Conservation (phyloP, 345 rosid species). For the Sonneratia alba region DNA sequence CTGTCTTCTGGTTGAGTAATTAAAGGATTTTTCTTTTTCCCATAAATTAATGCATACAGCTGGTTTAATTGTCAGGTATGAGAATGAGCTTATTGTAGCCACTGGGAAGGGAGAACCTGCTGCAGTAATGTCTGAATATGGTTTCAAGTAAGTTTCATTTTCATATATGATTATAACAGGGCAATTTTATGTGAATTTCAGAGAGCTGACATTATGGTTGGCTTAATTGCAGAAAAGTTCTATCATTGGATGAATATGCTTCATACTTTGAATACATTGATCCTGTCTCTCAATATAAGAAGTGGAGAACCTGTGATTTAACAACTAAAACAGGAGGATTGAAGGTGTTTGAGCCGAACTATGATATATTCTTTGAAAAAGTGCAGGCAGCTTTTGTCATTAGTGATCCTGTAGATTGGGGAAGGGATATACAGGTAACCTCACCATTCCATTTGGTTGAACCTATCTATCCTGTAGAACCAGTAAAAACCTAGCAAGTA, state of each 20-base stretch:
- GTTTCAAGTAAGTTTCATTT: conserved; percentile 46
- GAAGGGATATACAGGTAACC: conserved; percentile 84
- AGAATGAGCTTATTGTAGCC: conserved; percentile 66
- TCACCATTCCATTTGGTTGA: not conserved
- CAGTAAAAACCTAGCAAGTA: not conserved
- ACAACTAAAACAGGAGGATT: conserved; percentile 9
- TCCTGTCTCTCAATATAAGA: conserved; percentile 64
- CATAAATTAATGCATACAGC: not conserved
- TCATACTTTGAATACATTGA: conserved; percentile 64
- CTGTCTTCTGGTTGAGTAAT: not conserved
- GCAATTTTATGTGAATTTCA: not conserved
- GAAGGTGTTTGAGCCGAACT: conserved; percentile 14
- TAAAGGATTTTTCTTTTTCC: not conserved
- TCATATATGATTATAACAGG: not conserved
- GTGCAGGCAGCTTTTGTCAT: conserved; percentile 74
- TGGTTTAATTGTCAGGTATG: conserved; percentile 31
- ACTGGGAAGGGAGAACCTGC: conserved; percentile 89
- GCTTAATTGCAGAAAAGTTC: conserved; percentile 50
- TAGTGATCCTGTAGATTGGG: conserved; percentile 92
- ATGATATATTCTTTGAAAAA: conserved; percentile 27
- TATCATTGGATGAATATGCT: conserved; percentile 64
- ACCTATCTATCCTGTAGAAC: not conserved
- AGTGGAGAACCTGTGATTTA: conserved; percentile 27
- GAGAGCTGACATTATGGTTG: not conserved
- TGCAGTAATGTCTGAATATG: conserved; percentile 67